Evolutionary conservation across 2,329 filamentous ascomycete genomes (phyloP).

Genomic region (Microsporum ferrugineum): DNA sequence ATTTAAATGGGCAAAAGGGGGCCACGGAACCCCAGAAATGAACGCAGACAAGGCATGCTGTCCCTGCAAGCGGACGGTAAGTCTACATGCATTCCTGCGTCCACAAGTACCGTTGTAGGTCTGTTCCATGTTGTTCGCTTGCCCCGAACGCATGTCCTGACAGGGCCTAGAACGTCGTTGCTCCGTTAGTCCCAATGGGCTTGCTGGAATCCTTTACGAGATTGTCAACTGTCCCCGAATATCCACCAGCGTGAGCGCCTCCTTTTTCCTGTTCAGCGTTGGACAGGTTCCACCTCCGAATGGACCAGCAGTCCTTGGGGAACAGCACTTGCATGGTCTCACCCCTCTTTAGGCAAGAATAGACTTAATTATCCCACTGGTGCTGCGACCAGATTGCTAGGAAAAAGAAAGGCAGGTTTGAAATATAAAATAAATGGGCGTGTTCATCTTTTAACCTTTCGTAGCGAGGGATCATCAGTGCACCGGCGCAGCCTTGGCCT

Average conservation of each 20-base stretch:
- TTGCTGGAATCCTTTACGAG: background rate
- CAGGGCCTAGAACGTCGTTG: background rate
- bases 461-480: conserved; percentile 3
- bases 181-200: conserved; percentile 1
- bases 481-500: conserved; percentile 2
- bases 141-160: conserved; percentile 1
- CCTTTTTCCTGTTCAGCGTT: background rate
- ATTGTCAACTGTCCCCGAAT: background rate
- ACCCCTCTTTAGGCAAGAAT: background rate
- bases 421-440: background rate
- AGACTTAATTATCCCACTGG: background rate
- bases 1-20: background rate
- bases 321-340: background rate
- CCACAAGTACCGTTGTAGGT: background rate
- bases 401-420: background rate
- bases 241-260: background rate
- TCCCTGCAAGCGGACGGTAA: background rate
- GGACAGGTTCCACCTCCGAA: background rate
- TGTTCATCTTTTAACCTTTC: background rate
- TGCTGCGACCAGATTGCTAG: background rate
- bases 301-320: background rate
- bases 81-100: background rate
- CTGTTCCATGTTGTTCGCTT: conserved; percentile 2
- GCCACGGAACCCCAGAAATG: background rate
- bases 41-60: background rate